Evolutionary conservation across 148 eudicot genomes (phyloP).

Genomic region (Polygonum maritimum): DNA sequence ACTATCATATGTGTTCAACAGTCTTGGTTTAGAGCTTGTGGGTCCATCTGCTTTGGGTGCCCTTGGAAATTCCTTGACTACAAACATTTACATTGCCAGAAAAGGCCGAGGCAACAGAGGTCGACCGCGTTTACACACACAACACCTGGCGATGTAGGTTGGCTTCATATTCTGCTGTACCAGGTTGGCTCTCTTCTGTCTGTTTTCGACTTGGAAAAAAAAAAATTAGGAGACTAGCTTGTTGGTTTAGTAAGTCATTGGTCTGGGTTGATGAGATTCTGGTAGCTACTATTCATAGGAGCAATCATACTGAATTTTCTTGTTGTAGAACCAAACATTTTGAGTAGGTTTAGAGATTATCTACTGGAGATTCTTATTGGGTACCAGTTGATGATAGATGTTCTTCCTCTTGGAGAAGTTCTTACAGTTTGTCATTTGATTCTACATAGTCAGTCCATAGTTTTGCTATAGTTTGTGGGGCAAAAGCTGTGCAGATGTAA

Average conservation of each 20-base stretch:
- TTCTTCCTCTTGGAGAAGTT: neutral
- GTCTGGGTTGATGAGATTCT: neutral
- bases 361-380: constrained; percentile 3
- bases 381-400: constrained; percentile 10
- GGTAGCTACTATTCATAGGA: neutral
- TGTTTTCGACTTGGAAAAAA: neutral
- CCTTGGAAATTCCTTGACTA: constrained; percentile 33
- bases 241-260: neutral
- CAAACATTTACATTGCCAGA: constrained; percentile 38
- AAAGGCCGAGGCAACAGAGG: constrained; percentile 41
- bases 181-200: neutral
- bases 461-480: constrained; percentile 8
- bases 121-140: neutral
- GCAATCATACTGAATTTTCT: constrained; percentile 15
- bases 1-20: constrained; percentile 38
- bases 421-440: constrained; percentile 3
- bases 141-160: neutral
- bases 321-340: constrained; percentile 8
- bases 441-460: neutral
- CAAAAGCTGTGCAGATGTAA: constrained; percentile 1
- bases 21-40: constrained; percentile 62
- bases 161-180: neutral
- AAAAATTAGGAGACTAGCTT: neutral
- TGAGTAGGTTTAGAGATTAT: constrained; percentile 14
- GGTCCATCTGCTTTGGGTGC: constrained; percentile 46